phyloP scores from a whole-genome alignment of 2,329 filamentous ascomycete genomes.

The Colletotrichum shisoi region DNA sequence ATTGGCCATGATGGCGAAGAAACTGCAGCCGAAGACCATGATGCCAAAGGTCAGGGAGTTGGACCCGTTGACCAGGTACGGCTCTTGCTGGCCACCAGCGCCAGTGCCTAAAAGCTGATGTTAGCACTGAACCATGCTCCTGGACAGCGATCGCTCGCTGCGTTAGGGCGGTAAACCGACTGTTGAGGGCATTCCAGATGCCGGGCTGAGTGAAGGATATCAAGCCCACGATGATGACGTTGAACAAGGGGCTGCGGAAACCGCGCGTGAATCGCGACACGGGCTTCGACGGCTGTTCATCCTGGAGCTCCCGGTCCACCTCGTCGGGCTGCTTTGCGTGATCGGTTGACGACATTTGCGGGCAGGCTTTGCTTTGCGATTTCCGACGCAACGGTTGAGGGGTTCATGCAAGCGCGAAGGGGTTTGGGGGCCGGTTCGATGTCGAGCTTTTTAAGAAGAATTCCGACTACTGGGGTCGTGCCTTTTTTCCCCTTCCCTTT shows the following conservation, averaged over 20 bases:
- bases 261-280: constrained; percentile 47
- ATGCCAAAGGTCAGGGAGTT: constrained; percentile 73
- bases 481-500: constrained; percentile 24
- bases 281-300: constrained; percentile 39
- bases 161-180: constrained; percentile 36
- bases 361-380: constrained; percentile 18
- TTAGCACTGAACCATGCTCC: neutral
- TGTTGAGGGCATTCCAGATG: constrained; percentile 58
- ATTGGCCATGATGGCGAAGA: constrained; percentile 53
- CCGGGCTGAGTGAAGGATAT: constrained; percentile 57
- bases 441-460: constrained; percentile 9
- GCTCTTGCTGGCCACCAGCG: constrained; percentile 70
- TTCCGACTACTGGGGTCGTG: no score
- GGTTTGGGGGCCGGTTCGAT: constrained; percentile 1
- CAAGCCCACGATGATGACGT: constrained; percentile 55
- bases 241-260: constrained; percentile 57
- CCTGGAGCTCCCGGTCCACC: constrained; percentile 23
- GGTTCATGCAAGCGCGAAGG: constrained; percentile 27
- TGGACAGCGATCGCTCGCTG: no score
- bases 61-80: constrained; percentile 72
- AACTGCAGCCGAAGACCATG: constrained; percentile 55
- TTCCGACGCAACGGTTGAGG: constrained; percentile 9
- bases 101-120: constrained; percentile 50
- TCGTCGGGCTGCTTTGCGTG: constrained; percentile 29
- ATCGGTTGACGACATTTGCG: constrained; percentile 26